phyloP scores from a whole-genome alignment of 1,284 basidiomycete species.

The Pascua sp. region DNA sequence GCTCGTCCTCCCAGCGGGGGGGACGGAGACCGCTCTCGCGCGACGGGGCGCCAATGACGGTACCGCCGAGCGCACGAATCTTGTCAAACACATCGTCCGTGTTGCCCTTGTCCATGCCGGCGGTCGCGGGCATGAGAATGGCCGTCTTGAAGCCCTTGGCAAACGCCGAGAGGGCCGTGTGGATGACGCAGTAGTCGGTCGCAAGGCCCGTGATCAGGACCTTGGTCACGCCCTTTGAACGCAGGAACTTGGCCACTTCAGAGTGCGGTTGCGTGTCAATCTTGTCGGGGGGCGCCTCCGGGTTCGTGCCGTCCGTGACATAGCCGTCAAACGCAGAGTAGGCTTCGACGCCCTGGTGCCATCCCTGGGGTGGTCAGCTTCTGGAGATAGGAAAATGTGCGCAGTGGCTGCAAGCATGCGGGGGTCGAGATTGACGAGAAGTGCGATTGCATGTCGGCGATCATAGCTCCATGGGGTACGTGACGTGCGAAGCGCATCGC shows the following conservation, averaged over 20 bases:
- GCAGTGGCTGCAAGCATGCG: too few species aligned
- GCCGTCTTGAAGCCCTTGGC: constrained; percentile 24
- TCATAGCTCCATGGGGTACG: too few species aligned
- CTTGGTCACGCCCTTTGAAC: constrained; percentile 46
- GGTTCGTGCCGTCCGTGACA: constrained; percentile 21
- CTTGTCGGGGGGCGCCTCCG: constrained; percentile 20
- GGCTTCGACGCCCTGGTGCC: constrained; percentile 53
- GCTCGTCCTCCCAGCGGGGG: constrained; percentile 10
- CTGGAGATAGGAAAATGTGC: too few species aligned
- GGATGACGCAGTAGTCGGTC: constrained; percentile 57
- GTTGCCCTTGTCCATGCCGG: constrained; percentile 21
- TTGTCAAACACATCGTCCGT: constrained; percentile 9
- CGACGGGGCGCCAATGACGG: constrained; percentile 6
- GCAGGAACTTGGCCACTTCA: constrained; percentile 46
- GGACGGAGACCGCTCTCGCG: not conserved
- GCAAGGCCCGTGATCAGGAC: constrained; percentile 61
- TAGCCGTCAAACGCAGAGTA: constrained; percentile 56
- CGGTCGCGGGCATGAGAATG: constrained; percentile 24
- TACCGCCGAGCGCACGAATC: constrained; percentile 10
- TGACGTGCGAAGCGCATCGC: too few species aligned
- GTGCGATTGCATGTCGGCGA: too few species aligned
- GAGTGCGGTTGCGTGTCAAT: constrained; percentile 28
- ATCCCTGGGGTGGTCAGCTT: constrained; percentile 39
- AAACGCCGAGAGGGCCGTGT: constrained; percentile 30
- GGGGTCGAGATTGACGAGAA: not conserved